Evolutionary conservation across 2,329 filamentous ascomycete genomes (phyloP).

Genomic region (Ascochyta fabae): DNA sequence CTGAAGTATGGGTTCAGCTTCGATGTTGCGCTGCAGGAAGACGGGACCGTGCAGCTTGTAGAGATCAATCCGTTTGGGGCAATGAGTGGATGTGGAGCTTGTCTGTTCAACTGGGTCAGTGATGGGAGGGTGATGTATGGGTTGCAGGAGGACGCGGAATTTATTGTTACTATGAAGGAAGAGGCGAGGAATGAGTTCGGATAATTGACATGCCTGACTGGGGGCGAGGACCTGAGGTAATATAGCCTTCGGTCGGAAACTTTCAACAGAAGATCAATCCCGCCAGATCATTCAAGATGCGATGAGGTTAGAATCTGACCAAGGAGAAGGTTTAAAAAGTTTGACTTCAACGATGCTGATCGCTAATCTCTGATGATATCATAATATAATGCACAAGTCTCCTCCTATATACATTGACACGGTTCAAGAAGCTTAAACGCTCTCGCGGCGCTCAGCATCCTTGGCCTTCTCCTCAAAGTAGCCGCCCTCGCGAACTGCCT

Average conservation of each 20-base stretch:
- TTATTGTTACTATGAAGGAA: constrained; percentile 10
- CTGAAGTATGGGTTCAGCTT: neutral
- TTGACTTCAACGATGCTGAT: neutral
- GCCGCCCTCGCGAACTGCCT: constrained; percentile 36
- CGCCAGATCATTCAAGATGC: neutral
- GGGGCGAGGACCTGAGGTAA: too few relatives aligned
- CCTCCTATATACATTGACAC: neutral
- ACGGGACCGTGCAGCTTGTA: neutral
- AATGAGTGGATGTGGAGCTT: constrained; percentile 54
- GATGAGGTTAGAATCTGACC: neutral
- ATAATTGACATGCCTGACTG: too few relatives aligned
- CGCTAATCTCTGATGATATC: neutral
- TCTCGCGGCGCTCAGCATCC: constrained; percentile 16
- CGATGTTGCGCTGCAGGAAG: neutral
- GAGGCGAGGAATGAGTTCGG: too few relatives aligned
- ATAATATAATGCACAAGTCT: neutral
- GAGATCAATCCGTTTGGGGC: constrained; percentile 51
- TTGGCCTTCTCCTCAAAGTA: constrained; percentile 16
- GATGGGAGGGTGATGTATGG: constrained; percentile 51
- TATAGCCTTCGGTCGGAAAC: too few relatives aligned
- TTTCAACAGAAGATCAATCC: too few relatives aligned
- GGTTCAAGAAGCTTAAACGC: neutral
- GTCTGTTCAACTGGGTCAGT: constrained; percentile 55
- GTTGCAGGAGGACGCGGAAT: constrained; percentile 16
- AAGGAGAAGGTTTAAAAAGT: neutral